Percentiles rank a stretch among this genome's conserved stretches.
Conservation (phyloP, 805 yeast species). For the Starmerella davenportii region DNA sequence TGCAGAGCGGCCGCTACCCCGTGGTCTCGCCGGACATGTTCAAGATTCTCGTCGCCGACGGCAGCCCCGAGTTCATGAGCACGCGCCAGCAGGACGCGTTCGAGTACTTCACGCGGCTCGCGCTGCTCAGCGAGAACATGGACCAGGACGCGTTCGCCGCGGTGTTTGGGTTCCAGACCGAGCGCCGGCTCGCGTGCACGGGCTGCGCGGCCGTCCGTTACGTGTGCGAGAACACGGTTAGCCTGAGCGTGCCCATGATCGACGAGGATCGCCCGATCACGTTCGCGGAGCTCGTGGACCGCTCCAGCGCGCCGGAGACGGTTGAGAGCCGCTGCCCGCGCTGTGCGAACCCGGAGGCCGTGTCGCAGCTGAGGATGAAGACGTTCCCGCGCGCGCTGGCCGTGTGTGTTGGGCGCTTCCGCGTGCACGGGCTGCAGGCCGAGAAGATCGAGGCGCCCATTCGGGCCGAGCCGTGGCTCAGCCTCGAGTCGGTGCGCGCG, state of each 20-base stretch:
- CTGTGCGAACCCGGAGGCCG: slow-evolving; percentile 20
- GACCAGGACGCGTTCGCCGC: slow-evolving; percentile 30
- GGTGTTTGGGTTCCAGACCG: slow-evolving; percentile 44
- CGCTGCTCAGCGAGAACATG: slow-evolving; percentile 29
- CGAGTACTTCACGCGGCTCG: slow-evolving; percentile 45
- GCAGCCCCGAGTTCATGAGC: slow-evolving; percentile 67
- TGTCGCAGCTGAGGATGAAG: slow-evolving; percentile 28
- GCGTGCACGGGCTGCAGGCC: slow-evolving; percentile 80
- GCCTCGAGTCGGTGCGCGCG: slow-evolving; percentile 30
- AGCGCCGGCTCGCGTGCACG: slow-evolving; percentile 42
- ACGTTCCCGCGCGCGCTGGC: slow-evolving; percentile 56
- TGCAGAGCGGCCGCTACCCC: slow-evolving; percentile 56
- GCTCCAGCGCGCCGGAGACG: slow-evolving; percentile 34
- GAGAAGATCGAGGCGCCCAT: slow-evolving; percentile 63
- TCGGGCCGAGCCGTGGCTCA: slow-evolving; percentile 27
- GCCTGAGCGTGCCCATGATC: slow-evolving; percentile 32
- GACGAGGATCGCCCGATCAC: not conserved
- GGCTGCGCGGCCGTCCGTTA: slow-evolving; percentile 46
- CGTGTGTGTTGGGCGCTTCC: slow-evolving; percentile 61
- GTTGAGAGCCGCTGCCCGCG: slow-evolving; percentile 38
- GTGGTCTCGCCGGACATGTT: slow-evolving; percentile 53
- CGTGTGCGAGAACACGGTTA: slow-evolving; percentile 39
- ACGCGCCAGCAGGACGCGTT: slow-evolving; percentile 90
- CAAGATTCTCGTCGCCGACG: slow-evolving; percentile 57
- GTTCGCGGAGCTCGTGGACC: slow-evolving; percentile 27